phyloP scores from a whole-genome alignment of 1,139 yeast genomes.

The Lizanozyma gosingica region DNA sequence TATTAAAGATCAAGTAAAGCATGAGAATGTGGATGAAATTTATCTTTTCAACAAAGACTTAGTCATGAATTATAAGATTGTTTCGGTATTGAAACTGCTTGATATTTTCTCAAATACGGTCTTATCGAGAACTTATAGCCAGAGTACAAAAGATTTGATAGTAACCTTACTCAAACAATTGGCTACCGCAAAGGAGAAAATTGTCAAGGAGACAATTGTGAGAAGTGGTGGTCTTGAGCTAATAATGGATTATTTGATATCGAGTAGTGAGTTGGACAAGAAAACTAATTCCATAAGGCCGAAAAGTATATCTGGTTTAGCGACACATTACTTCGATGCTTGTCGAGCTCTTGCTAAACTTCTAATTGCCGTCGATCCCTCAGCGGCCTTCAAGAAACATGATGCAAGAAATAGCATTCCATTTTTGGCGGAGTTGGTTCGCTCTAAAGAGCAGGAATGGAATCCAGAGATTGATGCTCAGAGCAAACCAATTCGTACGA shows the following conservation, averaged over 20 bases:
- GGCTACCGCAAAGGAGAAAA: constrained; percentile 11
- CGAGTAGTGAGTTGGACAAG: constrained; percentile 10
- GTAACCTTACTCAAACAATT: constrained; percentile 1
- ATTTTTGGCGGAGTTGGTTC: constrained; percentile 27
- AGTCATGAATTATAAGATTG: constrained; percentile 17
- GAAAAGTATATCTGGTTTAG: not conserved
- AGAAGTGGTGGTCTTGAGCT: constrained; percentile 30
- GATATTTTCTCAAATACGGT: not conserved
- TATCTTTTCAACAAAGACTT: constrained; percentile 23
- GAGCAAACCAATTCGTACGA: not conserved
- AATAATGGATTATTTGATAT: constrained; percentile 21
- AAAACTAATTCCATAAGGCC: not conserved
- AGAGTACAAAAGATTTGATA: not conserved
- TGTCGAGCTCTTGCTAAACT: constrained; percentile 24
- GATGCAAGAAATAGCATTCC: constrained; percentile 26
- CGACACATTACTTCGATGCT: not conserved
- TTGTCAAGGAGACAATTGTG: constrained; percentile 22
- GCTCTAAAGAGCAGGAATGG: not conserved
- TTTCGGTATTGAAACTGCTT: constrained; percentile 4
- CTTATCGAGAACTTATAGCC: not conserved
- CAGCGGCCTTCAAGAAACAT: constrained; percentile 24
- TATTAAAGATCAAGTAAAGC: constrained; percentile 7
- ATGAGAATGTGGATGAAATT: constrained; percentile 18
- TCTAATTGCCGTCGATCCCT: constrained; percentile 26
- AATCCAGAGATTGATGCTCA: not conserved